phyloP scores from a whole-genome alignment of 2,329 filamentous ascomycete genomes.

The Teratosphaeriaceae sp. region DNA sequence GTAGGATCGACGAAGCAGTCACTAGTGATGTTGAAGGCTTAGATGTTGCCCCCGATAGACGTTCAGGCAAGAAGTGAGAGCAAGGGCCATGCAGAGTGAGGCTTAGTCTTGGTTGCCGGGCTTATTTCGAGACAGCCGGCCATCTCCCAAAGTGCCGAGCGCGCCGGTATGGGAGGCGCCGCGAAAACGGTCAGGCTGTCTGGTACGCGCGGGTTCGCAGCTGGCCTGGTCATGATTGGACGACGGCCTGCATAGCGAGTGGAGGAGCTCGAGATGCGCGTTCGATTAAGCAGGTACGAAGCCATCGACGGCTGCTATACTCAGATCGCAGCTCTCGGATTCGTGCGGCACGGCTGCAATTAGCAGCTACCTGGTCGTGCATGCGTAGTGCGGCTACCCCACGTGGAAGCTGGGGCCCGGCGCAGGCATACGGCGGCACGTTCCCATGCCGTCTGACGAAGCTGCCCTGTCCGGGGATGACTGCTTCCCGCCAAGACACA shows the following conservation, averaged over 20 bases:
- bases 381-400: slow-evolving; percentile 5
- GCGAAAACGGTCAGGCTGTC: no score
- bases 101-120: slow-evolving; percentile 15
- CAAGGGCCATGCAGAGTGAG: slow-evolving; percentile 10
- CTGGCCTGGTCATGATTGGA: neutral
- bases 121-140: no score
- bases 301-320: slow-evolving; percentile 6
- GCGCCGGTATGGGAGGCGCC: no score
- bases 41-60: slow-evolving; percentile 14
- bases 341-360: neutral
- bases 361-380: slow-evolving; percentile 5
- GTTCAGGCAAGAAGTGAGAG: slow-evolving; percentile 17
- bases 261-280: neutral
- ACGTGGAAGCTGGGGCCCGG: neutral
- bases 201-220: no score
- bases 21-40: slow-evolving; percentile 9
- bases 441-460: neutral
- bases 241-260: neutral
- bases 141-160: no score
- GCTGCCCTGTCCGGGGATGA: neutral
- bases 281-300: slow-evolving; percentile 7
- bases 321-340: neutral
- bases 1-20: slow-evolving; percentile 20
- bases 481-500: no score
- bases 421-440: neutral